phyloP scores from a whole-genome alignment of 108 stramenopile species.

The Skeletonema potamos region DNA sequence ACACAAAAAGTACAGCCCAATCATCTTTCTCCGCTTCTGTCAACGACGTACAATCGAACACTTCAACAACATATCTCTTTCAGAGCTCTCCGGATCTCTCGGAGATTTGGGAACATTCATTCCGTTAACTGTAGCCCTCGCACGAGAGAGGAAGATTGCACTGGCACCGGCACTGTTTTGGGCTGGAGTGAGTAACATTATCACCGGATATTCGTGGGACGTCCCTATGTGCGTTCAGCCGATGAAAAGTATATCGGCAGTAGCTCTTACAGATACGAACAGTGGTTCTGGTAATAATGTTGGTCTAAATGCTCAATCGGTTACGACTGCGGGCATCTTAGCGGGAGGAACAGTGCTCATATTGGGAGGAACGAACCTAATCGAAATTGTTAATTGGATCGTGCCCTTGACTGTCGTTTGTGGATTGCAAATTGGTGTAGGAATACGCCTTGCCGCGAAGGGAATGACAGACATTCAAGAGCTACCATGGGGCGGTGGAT shows the following conservation, averaged over 20 bases:
- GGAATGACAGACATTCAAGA: conserved; percentile 62
- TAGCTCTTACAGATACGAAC: conserved; percentile 52
- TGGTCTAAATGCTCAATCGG: conserved; percentile 46
- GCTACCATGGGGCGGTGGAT: conserved; percentile 51
- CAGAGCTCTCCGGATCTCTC: conserved; percentile 73
- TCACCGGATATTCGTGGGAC: conserved; percentile 72
- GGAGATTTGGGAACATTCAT: conserved; percentile 87
- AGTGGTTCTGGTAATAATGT: conserved; percentile 14
- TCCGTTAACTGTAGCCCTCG: conserved; percentile 74
- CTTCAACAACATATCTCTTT: conserved; percentile 27
- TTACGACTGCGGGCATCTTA: conserved; percentile 74
- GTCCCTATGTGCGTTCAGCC: conserved; percentile 90
- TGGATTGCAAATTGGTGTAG: conserved; percentile 86
- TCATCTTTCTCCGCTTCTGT: not conserved
- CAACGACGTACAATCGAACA: conserved; percentile 3
- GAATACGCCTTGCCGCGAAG: conserved; percentile 55
- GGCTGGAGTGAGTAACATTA: conserved; percentile 64
- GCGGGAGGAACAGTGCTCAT: conserved; percentile 59
- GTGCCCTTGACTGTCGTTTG: conserved; percentile 70
- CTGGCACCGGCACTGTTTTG: conserved; percentile 73
- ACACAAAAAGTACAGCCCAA: not conserved
- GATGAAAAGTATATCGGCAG: conserved; percentile 86
- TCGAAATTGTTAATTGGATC: conserved; percentile 71
- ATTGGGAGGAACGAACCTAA: conserved; percentile 61
- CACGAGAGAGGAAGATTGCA: conserved; percentile 56